These are phyloP conservation scores for Rhodosporidiobolus odoratus DNA, from an alignment of 768 basidiomycete genomes.

Conservation along the genomic window DNA sequence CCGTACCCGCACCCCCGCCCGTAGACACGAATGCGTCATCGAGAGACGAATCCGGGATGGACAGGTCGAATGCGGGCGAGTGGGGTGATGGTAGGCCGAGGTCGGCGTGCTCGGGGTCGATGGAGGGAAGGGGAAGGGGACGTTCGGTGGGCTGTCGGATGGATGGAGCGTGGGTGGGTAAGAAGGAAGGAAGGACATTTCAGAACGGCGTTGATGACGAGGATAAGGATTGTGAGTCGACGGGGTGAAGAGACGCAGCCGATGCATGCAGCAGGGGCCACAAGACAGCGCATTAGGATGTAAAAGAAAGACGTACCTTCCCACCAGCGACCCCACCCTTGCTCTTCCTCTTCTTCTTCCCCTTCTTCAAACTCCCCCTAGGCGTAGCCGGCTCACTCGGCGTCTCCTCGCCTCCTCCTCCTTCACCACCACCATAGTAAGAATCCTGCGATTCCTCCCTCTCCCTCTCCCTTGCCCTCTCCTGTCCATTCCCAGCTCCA, in stretches of 20 bases:
- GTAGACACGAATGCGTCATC: background rate
- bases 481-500: no score
- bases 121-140: slow-evolving; percentile 6
- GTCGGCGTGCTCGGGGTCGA: slow-evolving; percentile 22
- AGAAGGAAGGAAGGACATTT: background rate
- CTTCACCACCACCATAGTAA: background rate
- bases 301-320: background rate
- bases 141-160: slow-evolving; percentile 7
- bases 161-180: background rate
- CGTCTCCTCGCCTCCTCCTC: background rate
- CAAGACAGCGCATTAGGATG: background rate
- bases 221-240: background rate
- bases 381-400: background rate
- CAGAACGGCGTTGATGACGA: background rate
- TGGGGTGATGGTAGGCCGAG: slow-evolving; percentile 6
- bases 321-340: background rate
- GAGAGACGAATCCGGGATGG: background rate
- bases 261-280: background rate
- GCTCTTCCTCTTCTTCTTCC: slow-evolving; percentile 23
- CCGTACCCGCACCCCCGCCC: background rate
- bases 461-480: no score
- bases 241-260: background rate
- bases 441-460: background rate
- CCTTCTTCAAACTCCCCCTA: slow-evolving; percentile 18
- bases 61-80: slow-evolving; percentile 9